These are phyloP conservation scores for Zygoascus meyerae DNA, from an alignment of 1,139 yeast genomes.

Conservation along the genomic window DNA sequence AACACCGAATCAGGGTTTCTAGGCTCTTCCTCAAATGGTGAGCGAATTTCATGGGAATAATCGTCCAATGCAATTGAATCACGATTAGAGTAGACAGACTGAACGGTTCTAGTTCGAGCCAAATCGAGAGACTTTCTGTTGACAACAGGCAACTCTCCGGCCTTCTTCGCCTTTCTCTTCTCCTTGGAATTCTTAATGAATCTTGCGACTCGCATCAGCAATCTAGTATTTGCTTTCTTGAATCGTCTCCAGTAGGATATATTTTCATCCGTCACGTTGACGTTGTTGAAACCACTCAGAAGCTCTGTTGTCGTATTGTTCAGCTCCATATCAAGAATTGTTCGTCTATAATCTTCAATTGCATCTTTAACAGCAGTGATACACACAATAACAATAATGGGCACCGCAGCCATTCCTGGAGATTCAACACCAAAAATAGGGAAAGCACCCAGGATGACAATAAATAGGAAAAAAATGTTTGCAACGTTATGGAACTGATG, in stretches of 20 bases:
- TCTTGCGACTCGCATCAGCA: slow-evolving; percentile 22
- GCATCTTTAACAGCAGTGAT: slow-evolving; percentile 92
- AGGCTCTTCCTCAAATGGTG: slow-evolving; percentile 1
- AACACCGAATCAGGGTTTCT: slow-evolving; percentile 26
- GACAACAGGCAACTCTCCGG: neutral
- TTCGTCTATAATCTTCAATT: slow-evolving; percentile 85
- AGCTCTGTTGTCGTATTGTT: slow-evolving; percentile 83
- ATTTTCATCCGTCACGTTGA: slow-evolving; percentile 66
- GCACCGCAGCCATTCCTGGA: slow-evolving; percentile 89
- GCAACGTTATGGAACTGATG: slow-evolving; percentile 87
- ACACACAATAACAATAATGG: slow-evolving; percentile 83
- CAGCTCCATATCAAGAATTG: slow-evolving; percentile 71
- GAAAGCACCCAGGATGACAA: slow-evolving; percentile 75
- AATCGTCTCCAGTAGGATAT: slow-evolving; percentile 61
- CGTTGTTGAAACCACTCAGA: slow-evolving; percentile 62
- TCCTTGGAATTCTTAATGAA: slow-evolving; percentile 21
- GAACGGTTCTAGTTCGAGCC: slow-evolving; percentile 21
- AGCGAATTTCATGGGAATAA: slow-evolving; percentile 1
- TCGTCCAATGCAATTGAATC: slow-evolving; percentile 15
- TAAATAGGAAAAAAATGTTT: slow-evolving; percentile 73
- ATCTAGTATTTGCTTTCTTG: slow-evolving; percentile 45
- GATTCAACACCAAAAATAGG: slow-evolving; percentile 85
- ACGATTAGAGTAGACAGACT: slow-evolving; percentile 19
- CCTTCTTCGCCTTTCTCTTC: slow-evolving; percentile 12
- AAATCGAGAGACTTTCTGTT: slow-evolving; percentile 13